Evolutionary conservation across 2,329 filamentous ascomycete genomes (phyloP).

Genomic region (Fusarium papillatum): DNA sequence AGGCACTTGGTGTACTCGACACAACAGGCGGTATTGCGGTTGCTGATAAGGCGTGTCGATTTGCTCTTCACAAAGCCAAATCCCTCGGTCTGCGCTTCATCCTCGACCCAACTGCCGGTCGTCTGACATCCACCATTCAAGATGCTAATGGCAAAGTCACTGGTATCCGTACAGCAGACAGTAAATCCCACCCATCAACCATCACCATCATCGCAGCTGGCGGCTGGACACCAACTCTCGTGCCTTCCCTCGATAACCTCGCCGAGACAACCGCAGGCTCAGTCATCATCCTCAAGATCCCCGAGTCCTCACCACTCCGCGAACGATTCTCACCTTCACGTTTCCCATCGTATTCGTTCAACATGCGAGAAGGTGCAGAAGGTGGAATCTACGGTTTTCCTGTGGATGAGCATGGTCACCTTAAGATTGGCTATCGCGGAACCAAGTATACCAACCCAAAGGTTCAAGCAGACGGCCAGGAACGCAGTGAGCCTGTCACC

Average conservation of each 20-base stretch:
- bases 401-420: slow-evolving; percentile 53
- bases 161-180: slow-evolving; percentile 56
- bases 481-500: slow-evolving; percentile 56
- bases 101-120: slow-evolving; percentile 48
- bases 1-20: slow-evolving; percentile 57
- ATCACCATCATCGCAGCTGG: slow-evolving; percentile 55
- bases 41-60: slow-evolving; percentile 61
- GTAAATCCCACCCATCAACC: slow-evolving; percentile 45
- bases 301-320: slow-evolving; percentile 17
- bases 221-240: slow-evolving; percentile 33
- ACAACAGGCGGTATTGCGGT: slow-evolving; percentile 58
- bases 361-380: slow-evolving; percentile 35
- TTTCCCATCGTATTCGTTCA: slow-evolving; percentile 31
- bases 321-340: slow-evolving; percentile 24
- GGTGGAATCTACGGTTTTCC: slow-evolving; percentile 65
- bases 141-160: slow-evolving; percentile 36
- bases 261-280: slow-evolving; percentile 40
- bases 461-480: slow-evolving; percentile 49
- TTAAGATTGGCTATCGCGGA: slow-evolving; percentile 65
- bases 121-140: slow-evolving; percentile 36
- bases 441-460: slow-evolving; percentile 64
- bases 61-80: slow-evolving; percentile 58
- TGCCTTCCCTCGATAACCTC: slow-evolving; percentile 35
- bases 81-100: slow-evolving; percentile 56
- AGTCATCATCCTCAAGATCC: slow-evolving; percentile 33